These are phyloP conservation scores for Leccinum boreale DNA, from an alignment of 768 basidiomycete species.

Conservation along the genomic window DNA sequence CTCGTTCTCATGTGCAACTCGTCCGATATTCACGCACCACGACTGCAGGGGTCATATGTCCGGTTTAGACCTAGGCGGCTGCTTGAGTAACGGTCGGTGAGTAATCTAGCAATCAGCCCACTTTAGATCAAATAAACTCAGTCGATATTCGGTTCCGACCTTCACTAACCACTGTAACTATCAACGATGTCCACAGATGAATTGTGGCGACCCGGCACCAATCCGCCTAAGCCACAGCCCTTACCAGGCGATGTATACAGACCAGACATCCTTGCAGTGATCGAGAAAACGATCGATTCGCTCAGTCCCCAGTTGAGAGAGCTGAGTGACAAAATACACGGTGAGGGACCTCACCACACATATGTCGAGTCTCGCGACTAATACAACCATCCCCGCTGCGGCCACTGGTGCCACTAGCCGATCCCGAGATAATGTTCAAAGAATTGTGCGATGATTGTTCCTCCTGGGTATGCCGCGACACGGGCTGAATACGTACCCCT, in stretches of 20 bases:
- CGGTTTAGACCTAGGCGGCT: too few species aligned
- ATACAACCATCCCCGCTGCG: not conserved
- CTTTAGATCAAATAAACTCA: not conserved
- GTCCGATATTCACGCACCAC: too few species aligned
- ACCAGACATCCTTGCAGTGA: slow-evolving; percentile 58
- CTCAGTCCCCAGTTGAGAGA: slow-evolving; percentile 53
- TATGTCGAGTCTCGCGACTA: not conserved
- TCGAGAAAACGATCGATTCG: slow-evolving; percentile 37
- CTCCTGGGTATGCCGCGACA: not conserved
- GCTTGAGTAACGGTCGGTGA: too few species aligned
- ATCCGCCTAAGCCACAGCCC: slow-evolving; percentile 15
- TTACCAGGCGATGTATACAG: slow-evolving; percentile 39
- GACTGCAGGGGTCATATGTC: too few species aligned
- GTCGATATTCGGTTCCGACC: not conserved
- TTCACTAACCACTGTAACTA: not conserved
- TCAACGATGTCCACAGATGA: not conserved
- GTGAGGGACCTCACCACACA: slow-evolving; percentile 33
- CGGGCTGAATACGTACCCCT: not conserved
- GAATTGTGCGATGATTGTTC: slow-evolving; percentile 22
- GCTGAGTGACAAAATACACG: slow-evolving; percentile 71
- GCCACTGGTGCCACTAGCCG: slow-evolving; percentile 37
- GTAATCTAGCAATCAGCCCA: too few species aligned
- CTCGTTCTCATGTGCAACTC: too few species aligned
- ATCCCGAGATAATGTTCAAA: slow-evolving; percentile 66
- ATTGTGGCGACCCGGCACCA: slow-evolving; percentile 40